Conservation (phyloP, 768 basidiomycete genomes). For the Tephrocybe sp. region DNA sequence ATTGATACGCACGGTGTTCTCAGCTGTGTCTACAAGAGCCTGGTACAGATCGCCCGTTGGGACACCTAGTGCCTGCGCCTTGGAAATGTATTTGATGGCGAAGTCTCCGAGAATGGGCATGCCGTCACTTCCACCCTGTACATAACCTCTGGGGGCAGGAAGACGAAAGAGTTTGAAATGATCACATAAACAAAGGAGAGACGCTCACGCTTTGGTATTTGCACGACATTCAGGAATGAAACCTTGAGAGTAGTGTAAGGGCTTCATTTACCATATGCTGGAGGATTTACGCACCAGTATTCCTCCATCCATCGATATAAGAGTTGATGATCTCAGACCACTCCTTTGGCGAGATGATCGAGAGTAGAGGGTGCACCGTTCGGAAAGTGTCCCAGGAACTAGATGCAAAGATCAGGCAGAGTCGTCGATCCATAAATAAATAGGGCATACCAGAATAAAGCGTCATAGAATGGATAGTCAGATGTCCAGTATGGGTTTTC, state of each 20-base stretch:
- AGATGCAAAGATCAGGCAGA: constrained; percentile 1
- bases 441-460: constrained; percentile 44
- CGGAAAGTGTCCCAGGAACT: constrained; percentile 59
- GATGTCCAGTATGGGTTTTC: constrained; percentile 55
- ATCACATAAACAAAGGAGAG: background rate
- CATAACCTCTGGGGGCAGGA: constrained; percentile 36
- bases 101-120: constrained; percentile 57
- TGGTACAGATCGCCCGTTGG: constrained; percentile 47
- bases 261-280: background rate
- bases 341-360: constrained; percentile 41
- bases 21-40: constrained; percentile 50
- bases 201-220: constrained; percentile 47
- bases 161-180: background rate
- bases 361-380: constrained; percentile 50
- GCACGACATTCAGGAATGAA: constrained; percentile 51
- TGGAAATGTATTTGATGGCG: constrained; percentile 42
- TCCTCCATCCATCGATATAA: constrained; percentile 51
- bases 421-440: background rate
- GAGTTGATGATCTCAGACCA: constrained; percentile 49
- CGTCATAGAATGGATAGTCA: constrained; percentile 48
- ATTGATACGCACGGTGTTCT: constrained; percentile 40
- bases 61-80: constrained; percentile 38
- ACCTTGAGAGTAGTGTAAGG: constrained; percentile 26
- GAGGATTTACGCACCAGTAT: constrained; percentile 31
- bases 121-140: constrained; percentile 49